Evolutionary conservation across 2,329 filamentous ascomycete species (phyloP), one percentile per base, ranked within the genome.

Genomic region (Rosellinia necatrix): DNA sequence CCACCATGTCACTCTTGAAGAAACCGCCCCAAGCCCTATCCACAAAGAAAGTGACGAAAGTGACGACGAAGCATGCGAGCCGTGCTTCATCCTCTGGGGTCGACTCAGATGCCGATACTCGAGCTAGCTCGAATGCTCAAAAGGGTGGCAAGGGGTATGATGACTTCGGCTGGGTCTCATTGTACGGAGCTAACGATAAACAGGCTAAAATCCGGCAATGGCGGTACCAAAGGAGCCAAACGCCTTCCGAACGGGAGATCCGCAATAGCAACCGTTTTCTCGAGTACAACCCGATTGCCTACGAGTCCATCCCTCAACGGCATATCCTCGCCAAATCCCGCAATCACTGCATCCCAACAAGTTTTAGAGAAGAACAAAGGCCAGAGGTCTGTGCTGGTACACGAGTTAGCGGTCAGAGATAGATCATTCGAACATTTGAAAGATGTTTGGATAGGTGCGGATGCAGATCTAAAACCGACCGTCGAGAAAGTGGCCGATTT

Each of bases 401-500:
- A 88, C 67, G 81, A 86, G 61, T 72, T 88, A 17, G 84, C 85
- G 27, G 77, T 81, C 6, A 72, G 76, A 55, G 80, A 85, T 12
- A 76, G 78, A 60, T 70, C 78, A 1, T 78, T 78, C 17, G 75
- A 80, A 6, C 75, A 80, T 48, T 69, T 88, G 2, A 69, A 74
- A 50, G 70, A 72, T 42, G 80, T 78, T 47, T 85, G 81, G 76
- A 70, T 76, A 1, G 79, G 81, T 44, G 74, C 76, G 9, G 76
- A 78, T 29, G 71, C 77, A n/a, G 84, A 87, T 13, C 79, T 87
- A 62, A 75, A 76, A 51, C 69, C 73, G 3, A 79, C 79, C 1
- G 70, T 88, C 10, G 75, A 81, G 44, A 88, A 87, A 71, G 82
- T 85, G 19, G 84, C 82, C 25, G 79, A 82, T 54, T 77, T 78